Conservation (phyloP, 371 early-diverging fungal species). For the Globomyces sp. region DNA sequence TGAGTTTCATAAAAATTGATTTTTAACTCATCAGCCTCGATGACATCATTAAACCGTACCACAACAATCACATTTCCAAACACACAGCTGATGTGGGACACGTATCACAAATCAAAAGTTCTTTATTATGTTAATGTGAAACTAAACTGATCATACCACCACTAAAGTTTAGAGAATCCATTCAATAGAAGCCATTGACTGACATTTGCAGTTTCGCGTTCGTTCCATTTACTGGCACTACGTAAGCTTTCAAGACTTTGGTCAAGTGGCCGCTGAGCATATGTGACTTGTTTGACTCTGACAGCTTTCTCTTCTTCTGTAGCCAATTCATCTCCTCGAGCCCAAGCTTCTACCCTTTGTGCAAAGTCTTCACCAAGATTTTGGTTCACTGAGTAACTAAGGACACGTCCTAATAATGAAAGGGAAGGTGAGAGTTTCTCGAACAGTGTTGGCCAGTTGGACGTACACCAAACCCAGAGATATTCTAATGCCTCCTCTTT, state of each 20-base stretch:
- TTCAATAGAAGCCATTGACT: slow-evolving; percentile 58
- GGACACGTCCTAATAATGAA: slow-evolving; percentile 70
- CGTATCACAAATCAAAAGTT: too few species aligned
- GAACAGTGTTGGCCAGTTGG: slow-evolving; percentile 66
- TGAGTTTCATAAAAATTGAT: too few species aligned
- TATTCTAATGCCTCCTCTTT: slow-evolving; percentile 54
- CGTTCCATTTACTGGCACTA: slow-evolving; percentile 75
- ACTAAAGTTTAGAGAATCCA: not conserved
- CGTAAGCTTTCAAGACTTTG: slow-evolving; percentile 86
- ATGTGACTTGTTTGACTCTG: slow-evolving; percentile 45
- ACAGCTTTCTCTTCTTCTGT: slow-evolving; percentile 45
- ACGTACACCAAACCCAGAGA: slow-evolving; percentile 76
- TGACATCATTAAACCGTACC: too few species aligned
- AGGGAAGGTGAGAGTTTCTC: slow-evolving; percentile 68
- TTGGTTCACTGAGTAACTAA: slow-evolving; percentile 35
- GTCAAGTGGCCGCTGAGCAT: slow-evolving; percentile 68
- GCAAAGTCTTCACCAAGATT: slow-evolving; percentile 31
- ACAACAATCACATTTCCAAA: too few species aligned
- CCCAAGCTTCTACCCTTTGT: slow-evolving; percentile 43
- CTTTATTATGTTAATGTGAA: too few species aligned
- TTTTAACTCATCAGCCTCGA: too few species aligned
- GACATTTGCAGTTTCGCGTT: slow-evolving; percentile 70
- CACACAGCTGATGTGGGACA: too few species aligned
- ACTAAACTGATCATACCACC: too few species aligned
- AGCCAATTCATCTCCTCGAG: slow-evolving; percentile 67